Evolutionary conservation across 2,329 filamentous ascomycete genomes (phyloP), one percentile per base, ranked within the genome.

Genomic region (Myriosclerotinia curreyana): DNA sequence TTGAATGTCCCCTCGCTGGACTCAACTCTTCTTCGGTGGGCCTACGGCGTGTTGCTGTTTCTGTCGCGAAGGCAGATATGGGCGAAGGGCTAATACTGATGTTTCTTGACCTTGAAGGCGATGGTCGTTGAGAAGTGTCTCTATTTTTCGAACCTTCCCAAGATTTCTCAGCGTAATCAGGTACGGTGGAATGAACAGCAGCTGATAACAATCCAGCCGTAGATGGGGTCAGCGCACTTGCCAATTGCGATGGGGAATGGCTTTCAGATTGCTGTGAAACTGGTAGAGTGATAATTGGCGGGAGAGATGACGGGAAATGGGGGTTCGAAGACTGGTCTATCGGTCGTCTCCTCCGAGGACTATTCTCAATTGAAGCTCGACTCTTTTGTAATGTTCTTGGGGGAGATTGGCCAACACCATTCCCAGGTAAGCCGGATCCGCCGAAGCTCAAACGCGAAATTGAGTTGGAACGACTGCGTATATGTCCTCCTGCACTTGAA

Each of bases 401-500:
- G 8, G 69, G 55, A n/a, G 67, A 65, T 52, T 64, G 60, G 14
- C 34, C 40, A 25, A 51, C 54, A 52, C 64, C 67, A 58, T 72
- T 64, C 74, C 73, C 66, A 70, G 71, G 54, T 73, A 59, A 70
- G 64, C 59, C 71, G 56, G 53, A 70, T 66, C 65, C 81, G 46
- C 46, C 54, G 15, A 65, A 62, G 48, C 51, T 65, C 25, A 61
- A 44, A 38, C 42, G 63, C 44, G 63, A 65, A 40, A 55, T 42
- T 17, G 63, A 65, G 40, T 62, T 65, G 25, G 63, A 65, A 7
- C 63, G 56, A 42, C 63, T 65, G n/a, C 58, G 56, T 22, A 34
- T 65, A 60, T 54, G 63, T 42, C 49, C 56, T 48, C 77, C 74
- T 67, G 76, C 78, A 66, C 79, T 83, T 50, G 82, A 83, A 11